phyloP scores from a whole-genome alignment of 805 yeast genomes.

The Candida ascalaphidarum region DNA sequence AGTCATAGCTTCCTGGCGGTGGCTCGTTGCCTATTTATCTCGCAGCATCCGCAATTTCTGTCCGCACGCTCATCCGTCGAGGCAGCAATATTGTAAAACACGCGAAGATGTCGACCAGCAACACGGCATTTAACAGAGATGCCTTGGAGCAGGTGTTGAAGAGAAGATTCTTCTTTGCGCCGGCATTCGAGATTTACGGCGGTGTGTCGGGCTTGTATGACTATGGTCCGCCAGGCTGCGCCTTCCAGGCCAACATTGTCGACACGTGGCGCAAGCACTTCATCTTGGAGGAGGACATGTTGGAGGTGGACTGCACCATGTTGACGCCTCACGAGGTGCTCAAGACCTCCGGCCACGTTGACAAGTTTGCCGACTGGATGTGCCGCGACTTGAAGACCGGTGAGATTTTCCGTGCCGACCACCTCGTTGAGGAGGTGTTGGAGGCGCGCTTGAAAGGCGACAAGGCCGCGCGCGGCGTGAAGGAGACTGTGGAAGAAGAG shows the following conservation, averaged over 20 bases:
- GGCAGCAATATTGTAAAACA: too few species aligned
- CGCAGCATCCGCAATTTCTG: too few species aligned
- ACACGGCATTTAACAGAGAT: conserved; percentile 67
- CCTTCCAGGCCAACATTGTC: conserved; percentile 89
- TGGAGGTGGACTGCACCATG: conserved; percentile 97
- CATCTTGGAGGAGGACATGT: conserved; percentile 95
- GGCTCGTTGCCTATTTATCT: too few species aligned
- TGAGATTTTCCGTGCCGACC: conserved; percentile 98
- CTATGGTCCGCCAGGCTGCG: conserved; percentile 99
- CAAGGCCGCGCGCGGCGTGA: conserved; percentile 87
- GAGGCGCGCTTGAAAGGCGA: conserved; percentile 96
- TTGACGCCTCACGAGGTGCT: conserved; percentile 95
- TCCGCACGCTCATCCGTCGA: too few species aligned
- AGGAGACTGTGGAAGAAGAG: conserved; percentile 42
- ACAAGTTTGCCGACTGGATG: conserved; percentile 99
- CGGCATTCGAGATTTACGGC: conserved; percentile 95
- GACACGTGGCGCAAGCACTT: conserved; percentile 98
- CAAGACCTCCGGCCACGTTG: conserved; percentile 99
- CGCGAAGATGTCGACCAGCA: conserved; percentile 20
- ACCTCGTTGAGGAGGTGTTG: conserved; percentile 93
- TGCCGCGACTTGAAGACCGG: conserved; percentile 92
- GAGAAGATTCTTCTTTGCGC: conserved; percentile 95
- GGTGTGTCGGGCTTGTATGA: conserved; percentile 98
- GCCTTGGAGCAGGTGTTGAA: conserved; percentile 82
- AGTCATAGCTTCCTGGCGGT: too few species aligned